Conservation (phyloP, 2,329 filamentous ascomycete species). For the Cercospora sp. region DNA sequence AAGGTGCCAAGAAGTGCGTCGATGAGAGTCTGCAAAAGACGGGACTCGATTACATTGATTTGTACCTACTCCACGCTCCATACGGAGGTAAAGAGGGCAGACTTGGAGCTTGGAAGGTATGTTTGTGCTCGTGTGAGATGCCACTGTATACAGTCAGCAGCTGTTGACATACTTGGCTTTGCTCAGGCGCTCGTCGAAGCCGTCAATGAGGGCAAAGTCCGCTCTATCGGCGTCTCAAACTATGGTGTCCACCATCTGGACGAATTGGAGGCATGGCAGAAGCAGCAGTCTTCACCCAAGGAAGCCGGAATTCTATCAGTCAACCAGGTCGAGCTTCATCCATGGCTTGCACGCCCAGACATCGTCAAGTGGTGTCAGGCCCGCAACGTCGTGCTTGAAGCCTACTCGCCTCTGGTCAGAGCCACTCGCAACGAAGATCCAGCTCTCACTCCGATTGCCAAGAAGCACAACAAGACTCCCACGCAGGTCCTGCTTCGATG, state of each 20-base stretch:
- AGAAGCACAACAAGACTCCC: slow-evolving; percentile 60
- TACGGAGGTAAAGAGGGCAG: slow-evolving; percentile 54
- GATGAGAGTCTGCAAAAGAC: slow-evolving; percentile 62
- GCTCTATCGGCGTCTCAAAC: slow-evolving; percentile 56
- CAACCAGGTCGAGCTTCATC: slow-evolving; percentile 87
- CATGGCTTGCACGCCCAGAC: slow-evolving; percentile 78
- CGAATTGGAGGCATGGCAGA: slow-evolving; percentile 55
- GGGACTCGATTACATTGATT: slow-evolving; percentile 49
- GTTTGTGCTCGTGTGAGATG: neutral
- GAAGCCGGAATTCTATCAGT: slow-evolving; percentile 74
- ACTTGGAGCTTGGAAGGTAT: slow-evolving; percentile 50
- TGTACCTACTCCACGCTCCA: slow-evolving; percentile 55
- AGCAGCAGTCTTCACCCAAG: slow-evolving; percentile 43
- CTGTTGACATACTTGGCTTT: neutral
- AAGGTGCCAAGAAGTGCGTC: slow-evolving; percentile 64
- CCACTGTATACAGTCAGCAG: neutral
- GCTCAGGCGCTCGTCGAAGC: slow-evolving; percentile 55
- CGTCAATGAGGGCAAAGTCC: slow-evolving; percentile 53
- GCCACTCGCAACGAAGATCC: slow-evolving; percentile 55
- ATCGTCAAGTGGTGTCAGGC: slow-evolving; percentile 75
- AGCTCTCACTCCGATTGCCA: slow-evolving; percentile 51
- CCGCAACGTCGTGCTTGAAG: slow-evolving; percentile 49
- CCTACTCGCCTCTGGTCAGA: slow-evolving; percentile 48
- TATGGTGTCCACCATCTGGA: slow-evolving; percentile 58
- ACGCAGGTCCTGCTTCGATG: slow-evolving; percentile 62